Base-by-base conservation (phyloP, 129 eudicot genomes). In the Ambrosia trifida region DNA sequence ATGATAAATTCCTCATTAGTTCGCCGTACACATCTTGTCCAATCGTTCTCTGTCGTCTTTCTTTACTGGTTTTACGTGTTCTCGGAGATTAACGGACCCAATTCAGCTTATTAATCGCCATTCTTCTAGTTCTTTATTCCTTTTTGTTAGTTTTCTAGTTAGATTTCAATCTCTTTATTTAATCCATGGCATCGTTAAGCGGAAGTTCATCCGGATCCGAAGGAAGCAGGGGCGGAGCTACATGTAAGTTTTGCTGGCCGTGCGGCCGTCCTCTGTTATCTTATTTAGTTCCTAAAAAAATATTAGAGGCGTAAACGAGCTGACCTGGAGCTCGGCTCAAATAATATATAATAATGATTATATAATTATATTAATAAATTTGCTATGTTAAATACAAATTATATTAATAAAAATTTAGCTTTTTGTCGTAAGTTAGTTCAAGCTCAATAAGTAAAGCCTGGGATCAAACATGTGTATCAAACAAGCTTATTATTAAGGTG, bases 41-140 rank as follows among this genome's bases (percentile, higher is more conserved):
- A 87, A 83, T 93, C 98, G 7, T 89, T 93, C 86, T 93, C 98
- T 35, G 91, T 85, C 67, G 86, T 84, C 53, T 93, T 93, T 67
- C 98, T 93, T 72, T 93, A 89, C 83, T 93, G 98, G 98, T 89
- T 93, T 70, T 93, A 93, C 78, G 92, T 87, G 71, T 85, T 89
- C 70, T 93, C 98, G 80, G 87, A 80, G 72, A 56, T 17, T 20
- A 50, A 1, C 1, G 53, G 28, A 47, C 70, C 24, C 68, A 75
- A 53, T 70, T 71, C 75, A 1, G 12, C 64, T 3, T 40, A 47
- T 75, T 79, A 63, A 32, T 47, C 30, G 7, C 5, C 11, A 32
- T 32, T 67, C 19, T 67, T 54, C n/a, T 10, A 17, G 10, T 31
- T 64, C 1, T n/a, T 59, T 36, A 3, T 14, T n/a, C 4, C 47